Evolutionary conservation across 2,329 filamentous ascomycete species (phyloP).

Genomic region (Penicillium hordei): DNA sequence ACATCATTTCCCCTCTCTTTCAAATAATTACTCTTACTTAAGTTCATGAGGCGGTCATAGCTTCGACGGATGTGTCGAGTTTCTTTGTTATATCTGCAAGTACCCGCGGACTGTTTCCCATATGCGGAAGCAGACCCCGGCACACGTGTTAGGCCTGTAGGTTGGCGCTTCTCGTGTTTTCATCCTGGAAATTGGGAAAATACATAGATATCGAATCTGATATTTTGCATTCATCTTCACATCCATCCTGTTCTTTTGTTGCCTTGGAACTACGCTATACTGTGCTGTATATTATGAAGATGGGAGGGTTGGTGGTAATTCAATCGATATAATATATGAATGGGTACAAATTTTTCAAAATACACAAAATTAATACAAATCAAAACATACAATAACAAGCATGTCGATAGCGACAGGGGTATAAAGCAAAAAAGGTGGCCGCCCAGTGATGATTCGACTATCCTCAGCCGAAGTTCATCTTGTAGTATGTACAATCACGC

Average conservation of each 20-base stretch:
- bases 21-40: neutral
- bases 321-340: neutral
- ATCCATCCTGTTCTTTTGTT: neutral
- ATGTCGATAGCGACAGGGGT: slow-evolving; percentile 3
- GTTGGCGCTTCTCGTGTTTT: neutral
- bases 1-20: neutral
- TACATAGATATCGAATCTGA: neutral
- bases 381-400: neutral
- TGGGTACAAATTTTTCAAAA: neutral
- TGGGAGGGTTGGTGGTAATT: neutral
- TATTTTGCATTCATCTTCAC: neutral
- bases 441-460: slow-evolving; percentile 3
- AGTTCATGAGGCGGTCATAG: neutral
- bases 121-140: slow-evolving; percentile 1
- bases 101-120: neutral
- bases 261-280: neutral
- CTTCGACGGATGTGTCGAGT: slow-evolving; percentile 1
- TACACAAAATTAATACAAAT: neutral
- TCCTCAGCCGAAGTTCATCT: neutral
- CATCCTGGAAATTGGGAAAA: neutral
- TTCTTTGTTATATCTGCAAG: neutral
- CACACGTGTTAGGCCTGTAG: slow-evolving; percentile 6
- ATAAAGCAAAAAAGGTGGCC: slow-evolving; percentile 1
- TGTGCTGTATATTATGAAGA: too few species aligned
- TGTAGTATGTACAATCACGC: neutral